A percentile compares a stretch with the other conserved stretches of the same genome.
These are phyloP conservation scores for Pyropia yezoensis DNA, from an alignment of 23 red algal species.

Conservation along the genomic window DNA sequence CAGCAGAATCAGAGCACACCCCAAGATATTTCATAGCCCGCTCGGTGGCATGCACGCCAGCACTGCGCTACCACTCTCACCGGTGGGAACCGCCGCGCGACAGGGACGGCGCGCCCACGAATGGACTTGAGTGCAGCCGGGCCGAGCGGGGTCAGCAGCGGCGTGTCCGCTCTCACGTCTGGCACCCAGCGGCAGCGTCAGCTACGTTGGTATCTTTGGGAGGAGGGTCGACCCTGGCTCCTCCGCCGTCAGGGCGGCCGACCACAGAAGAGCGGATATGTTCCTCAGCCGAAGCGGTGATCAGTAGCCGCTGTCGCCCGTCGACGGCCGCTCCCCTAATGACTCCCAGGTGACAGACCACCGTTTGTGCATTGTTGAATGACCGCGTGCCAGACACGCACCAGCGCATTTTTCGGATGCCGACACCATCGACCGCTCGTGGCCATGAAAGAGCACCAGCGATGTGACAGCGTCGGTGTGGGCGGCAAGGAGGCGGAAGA, in stretches of 20 bases:
- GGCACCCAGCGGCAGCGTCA: neutral
- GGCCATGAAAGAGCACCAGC: constrained; percentile 13
- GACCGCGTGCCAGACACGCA: constrained; percentile 44
- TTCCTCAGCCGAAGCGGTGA: constrained; percentile 35
- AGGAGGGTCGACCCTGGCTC: neutral
- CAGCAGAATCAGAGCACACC: constrained; percentile 10
- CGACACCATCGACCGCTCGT: constrained; percentile 22
- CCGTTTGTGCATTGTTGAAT: constrained; percentile 64
- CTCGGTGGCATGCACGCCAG: constrained; percentile 37
- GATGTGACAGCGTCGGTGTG: constrained; percentile 54
- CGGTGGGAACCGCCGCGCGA: constrained; percentile 1
- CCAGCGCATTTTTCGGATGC: constrained; percentile 51
- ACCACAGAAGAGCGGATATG: constrained; percentile 24
- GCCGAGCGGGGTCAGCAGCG: constrained; percentile 17
- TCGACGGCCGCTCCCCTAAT: constrained; percentile 34
- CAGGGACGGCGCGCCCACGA: constrained; percentile 13
- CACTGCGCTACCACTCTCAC: neutral
- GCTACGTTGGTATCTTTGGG: neutral
- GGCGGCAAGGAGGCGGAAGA: constrained; percentile 44
- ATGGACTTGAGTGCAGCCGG: constrained; percentile 6
- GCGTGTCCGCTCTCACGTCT: neutral
- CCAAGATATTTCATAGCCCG: constrained; percentile 38
- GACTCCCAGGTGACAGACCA: constrained; percentile 59
- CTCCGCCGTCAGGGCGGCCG: neutral
- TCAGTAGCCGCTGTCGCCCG: constrained; percentile 20